phyloP scores from a whole-genome alignment of 257 asterid species.

The Ilex asprella region DNA sequence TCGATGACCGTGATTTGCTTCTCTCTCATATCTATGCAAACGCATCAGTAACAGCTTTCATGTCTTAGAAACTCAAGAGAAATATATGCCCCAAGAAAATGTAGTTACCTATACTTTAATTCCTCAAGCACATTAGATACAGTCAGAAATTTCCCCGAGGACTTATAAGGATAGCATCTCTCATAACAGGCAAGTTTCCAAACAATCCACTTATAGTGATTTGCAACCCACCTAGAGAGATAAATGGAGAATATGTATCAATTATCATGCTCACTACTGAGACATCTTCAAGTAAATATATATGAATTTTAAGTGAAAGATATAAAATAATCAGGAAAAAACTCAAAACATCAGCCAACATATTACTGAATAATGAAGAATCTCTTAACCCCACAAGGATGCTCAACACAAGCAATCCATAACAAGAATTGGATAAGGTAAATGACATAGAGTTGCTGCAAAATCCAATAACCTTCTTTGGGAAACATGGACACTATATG shows the following conservation, averaged over 20 bases:
- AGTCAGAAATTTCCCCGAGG: slow-evolving; percentile 62
- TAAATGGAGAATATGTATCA: slow-evolving; percentile 7
- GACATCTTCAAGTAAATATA: not conserved
- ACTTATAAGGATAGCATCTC: slow-evolving; percentile 69
- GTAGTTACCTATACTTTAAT: slow-evolving; percentile 64
- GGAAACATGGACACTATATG: no score
- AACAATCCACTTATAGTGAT: slow-evolving; percentile 92
- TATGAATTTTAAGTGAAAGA: not conserved
- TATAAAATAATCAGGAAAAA: not conserved
- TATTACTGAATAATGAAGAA: not conserved
- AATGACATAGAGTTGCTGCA: no score
- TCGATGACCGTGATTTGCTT: slow-evolving; percentile 86
- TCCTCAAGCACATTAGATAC: slow-evolving; percentile 82
- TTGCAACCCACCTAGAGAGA: slow-evolving; percentile 66
- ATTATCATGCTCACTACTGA: not conserved
- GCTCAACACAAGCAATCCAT: no score
- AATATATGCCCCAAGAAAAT: slow-evolving; percentile 10
- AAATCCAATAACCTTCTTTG: no score
- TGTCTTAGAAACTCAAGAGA: slow-evolving; percentile 12
- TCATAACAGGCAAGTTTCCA: slow-evolving; percentile 94
- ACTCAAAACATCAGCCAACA: not conserved
- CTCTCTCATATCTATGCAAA: slow-evolving; percentile 76
- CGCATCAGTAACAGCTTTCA: slow-evolving; percentile 13
- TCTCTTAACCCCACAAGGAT: no score
- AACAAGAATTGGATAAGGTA: no score